Evolutionary conservation across 2,329 filamentous ascomycete species (phyloP), one percentile per base, ranked within the genome.

Genomic region (Cercospora nicotianae): DNA sequence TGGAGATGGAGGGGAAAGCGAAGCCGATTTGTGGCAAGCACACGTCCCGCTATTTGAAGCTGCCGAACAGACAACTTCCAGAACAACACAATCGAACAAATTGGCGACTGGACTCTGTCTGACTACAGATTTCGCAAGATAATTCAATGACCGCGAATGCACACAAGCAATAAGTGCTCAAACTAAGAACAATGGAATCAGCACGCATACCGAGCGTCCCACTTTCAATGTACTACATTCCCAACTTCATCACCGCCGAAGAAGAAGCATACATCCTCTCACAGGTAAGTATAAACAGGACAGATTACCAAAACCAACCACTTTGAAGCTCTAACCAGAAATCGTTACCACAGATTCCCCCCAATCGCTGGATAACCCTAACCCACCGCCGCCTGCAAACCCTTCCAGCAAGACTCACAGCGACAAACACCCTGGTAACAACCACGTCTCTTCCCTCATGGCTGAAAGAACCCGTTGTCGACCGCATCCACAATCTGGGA

Each of bases 351-450:
- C n/a, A 83, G 81, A 83, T 85, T 3, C 82, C 83, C 7, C 66
- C 80, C 13, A 80, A 82, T 45, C 87, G 89, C 77, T 99, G 95
- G 94, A 94, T 92, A 70, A 86, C 90, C 60, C 89, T 99, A 65
- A 88, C 90, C n/a, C 92, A 93, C 79, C 91, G 95, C 65, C 90
- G 94, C 51, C 87, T 99, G 0, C 94, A 98, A 83, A 92, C 92
- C 0, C 93, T 94, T 86, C 95, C 94, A 1, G 95, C 92, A 2
- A 87, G 92, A 66, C 87, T 98, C 9, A 90, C 92, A 39, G 87
- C 89, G 64, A 86, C 80, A 8, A 87, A 97, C 78, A 90, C 87
- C 16, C 86, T 99, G 1, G 84, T 98, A 26, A 88, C 90, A 63
- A 85, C 89, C 2, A 78, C 81, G 5, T 85, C 89, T 6, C 83